Evolutionary conservation across 2,329 filamentous ascomycete species (phyloP), one percentile per base, ranked within the genome.

Genomic region (Aureobasidium musti): DNA sequence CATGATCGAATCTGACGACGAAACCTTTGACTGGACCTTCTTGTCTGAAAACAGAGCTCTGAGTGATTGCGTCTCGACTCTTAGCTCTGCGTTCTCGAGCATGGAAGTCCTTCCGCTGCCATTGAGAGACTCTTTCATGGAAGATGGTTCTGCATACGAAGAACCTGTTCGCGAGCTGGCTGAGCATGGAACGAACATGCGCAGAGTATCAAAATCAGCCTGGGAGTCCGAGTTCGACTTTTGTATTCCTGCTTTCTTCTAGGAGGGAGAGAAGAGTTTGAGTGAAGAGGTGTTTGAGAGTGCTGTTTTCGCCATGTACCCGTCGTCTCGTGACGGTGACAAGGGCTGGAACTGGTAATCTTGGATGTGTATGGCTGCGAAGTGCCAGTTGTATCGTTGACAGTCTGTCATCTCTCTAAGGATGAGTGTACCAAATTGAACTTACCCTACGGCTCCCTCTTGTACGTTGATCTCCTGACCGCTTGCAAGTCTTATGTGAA

Each of bases 171-270:
- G 37, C 17, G 26, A 35, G n/a, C 17, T 64, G 35, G 49, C 49
- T 45, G 61, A 45, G 2, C 5, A 64, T 13, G 61, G 23, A 21
- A 2, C 2, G 3, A 17, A 23, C 26, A 64, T 54, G 49, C 21
- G 23, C 23, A 30, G 39, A 33, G 30, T 64, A 1, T 43, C 49
- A 11, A 64, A 45, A 26, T 53, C 61, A 3, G 47, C 49, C 19
- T 54, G 35, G 61, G 61, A 64, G 10, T 43, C 61, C 1, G 61
- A 64, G 35, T 33, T 49, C 33, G 47, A 64, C 14, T 64, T 53
- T 21, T 54, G 47, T n/a, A 54, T 64, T 37, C 47, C 61, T 30
- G 49, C 45, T 28, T 63, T 63, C 59, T 63, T 50, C 43, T 63
- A 35, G 59, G 59, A 63, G 45, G 45, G 45, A 26, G 59, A 30